Evolutionary conservation across 1,284 basidiomycete species (phyloP), one percentile per base, ranked within the genome.

Genomic region (Filobasidium uniguttulatum): DNA sequence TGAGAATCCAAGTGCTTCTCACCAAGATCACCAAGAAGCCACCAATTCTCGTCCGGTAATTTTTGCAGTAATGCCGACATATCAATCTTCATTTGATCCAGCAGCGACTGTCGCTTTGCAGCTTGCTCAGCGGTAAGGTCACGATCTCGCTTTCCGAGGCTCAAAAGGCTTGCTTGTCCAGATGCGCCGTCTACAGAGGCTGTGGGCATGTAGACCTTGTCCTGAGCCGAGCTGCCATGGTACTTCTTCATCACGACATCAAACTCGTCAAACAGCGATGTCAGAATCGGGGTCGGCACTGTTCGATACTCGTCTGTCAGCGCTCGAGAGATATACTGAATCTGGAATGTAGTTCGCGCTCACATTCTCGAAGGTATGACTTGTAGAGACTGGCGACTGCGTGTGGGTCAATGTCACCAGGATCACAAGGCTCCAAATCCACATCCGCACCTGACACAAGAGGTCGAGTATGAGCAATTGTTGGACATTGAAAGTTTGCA

Each of bases 341-440:
- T 33, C 36, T 19, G 15, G 36, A 25, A 34, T 4, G 40, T 17
- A 17, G 9, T n/a, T 5, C 15, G 2, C 14, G 68, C 72, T 57
- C 51, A 72, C 72, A 57, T 59, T 74, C 72, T 52, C 74, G 60
- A 22, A 75, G 57, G 56, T 71, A 75, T 15, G 68, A 62, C 57
- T 75, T 75, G 62, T 73, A 74, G 17, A 72, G 72, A 33, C 85
- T 86, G 29, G 90, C 81, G 14, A 96, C 88, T 1, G 88, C 85
- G 62, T 93, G 87, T 31, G 88, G 88, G 63, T 93, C 88, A 28
- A 93, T 70, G 59, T 91, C 86, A 15, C 82, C 78, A 22, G 85
- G 85, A 41, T 77, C 76, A 57, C 79, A 82, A 55, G 78, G 75
- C 25, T 73, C 69, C 69, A 93, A 76, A 61, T 88, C 81, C 59